phyloP scores from a whole-genome alignment of 139 green algal species.

The Pedinophyceae sp. region DNA sequence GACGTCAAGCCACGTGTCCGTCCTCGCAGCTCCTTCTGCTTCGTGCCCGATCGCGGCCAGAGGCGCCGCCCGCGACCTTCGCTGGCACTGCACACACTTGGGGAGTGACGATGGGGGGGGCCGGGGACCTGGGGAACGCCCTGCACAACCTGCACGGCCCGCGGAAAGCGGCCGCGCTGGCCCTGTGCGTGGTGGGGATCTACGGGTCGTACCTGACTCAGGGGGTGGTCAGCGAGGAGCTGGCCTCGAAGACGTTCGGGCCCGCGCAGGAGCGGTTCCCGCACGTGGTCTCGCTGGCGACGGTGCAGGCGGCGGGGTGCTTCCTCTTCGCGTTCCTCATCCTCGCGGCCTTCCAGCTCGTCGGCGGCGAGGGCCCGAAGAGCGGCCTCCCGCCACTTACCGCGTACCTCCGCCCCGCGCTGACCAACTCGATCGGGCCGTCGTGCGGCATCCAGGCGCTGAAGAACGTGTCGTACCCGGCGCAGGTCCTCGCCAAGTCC shows the following conservation, averaged over 20 bases:
- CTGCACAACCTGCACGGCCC: too few species aligned
- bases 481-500: conserved; percentile 90
- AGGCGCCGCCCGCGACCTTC: too few species aligned
- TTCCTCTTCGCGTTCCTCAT: conserved; percentile 66
- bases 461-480: conserved; percentile 87
- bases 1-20: too few species aligned
- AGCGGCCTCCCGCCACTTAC: conserved; percentile 19
- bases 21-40: too few species aligned
- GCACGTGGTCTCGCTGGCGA: conserved; percentile 71
- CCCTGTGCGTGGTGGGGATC: conserved; percentile 64
- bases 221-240: conserved; percentile 63
- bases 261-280: conserved; percentile 43
- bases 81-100: too few species aligned
- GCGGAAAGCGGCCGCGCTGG: conserved; percentile 19
- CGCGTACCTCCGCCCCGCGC: conserved; percentile 58
- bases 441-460: conserved; percentile 75
- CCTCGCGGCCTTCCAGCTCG: conserved; percentile 2
- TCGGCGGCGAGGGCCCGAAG: conserved; percentile 4
- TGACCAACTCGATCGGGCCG: conserved; percentile 78
- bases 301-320: conserved; percentile 67
- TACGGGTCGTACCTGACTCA: conserved; percentile 87
- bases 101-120: too few species aligned
- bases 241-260: conserved; percentile 70
- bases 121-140: too few species aligned
- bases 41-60: too few species aligned